Evolutionary conservation across 345 rosid genomes (phyloP).

Genomic region (Brassica cretica): DNA sequence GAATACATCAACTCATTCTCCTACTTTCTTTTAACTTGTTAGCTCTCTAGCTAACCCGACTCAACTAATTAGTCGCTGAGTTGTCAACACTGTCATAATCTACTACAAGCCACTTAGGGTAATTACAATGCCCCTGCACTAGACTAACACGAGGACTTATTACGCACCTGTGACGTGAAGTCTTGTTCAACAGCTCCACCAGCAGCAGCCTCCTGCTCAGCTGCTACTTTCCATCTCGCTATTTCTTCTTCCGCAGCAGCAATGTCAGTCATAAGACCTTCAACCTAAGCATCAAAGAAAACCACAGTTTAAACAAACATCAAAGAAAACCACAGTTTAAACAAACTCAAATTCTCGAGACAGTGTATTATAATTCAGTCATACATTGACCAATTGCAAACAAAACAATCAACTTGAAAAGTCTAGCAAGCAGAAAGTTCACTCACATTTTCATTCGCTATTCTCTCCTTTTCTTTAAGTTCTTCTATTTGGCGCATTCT

Average conservation of each 20-base stretch:
- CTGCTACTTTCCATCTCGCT: conserved; percentile 96
- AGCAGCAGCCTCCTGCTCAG: conserved; percentile 98
- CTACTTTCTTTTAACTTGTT: not conserved
- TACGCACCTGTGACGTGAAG: conserved; percentile 62
- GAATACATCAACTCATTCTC: not conserved
- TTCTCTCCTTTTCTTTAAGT: conserved; percentile 87
- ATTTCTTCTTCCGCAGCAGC: conserved; percentile 99
- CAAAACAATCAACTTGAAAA: not conserved
- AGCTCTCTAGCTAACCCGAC: not conserved
- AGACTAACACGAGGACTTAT: not conserved
- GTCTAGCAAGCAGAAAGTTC: conserved; percentile 2
- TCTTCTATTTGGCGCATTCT: conserved; percentile 77
- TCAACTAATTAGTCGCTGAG: conserved; percentile 1
- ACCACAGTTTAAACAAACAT: conserved; percentile 1
- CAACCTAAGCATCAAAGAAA: conserved; percentile 53
- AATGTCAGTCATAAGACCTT: conserved; percentile 96
- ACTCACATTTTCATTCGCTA: conserved; percentile 93
- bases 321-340: not conserved
- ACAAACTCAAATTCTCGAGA: not conserved
- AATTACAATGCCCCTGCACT: conserved; percentile 17
- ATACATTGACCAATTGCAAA: conserved; percentile 2
- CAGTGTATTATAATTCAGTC: not conserved
- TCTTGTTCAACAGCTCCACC: conserved; percentile 94
- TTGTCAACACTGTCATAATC: conserved; percentile 1
- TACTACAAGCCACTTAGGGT: conserved; percentile 17